Conservation (phyloP, 2,329 filamentous ascomycete species). For the Colletotrichum phormii region DNA sequence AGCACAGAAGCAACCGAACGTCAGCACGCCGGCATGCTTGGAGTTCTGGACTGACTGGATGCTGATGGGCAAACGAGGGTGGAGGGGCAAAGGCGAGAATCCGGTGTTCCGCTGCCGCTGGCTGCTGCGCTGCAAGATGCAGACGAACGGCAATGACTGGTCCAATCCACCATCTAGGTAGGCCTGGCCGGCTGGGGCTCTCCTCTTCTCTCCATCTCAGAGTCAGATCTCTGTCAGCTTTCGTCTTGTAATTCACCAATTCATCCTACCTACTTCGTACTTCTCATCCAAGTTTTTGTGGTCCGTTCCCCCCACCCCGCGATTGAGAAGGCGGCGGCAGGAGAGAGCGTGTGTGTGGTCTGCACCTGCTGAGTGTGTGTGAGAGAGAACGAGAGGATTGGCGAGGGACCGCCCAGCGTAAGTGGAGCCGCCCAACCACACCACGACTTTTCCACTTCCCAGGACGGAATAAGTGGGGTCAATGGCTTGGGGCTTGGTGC, state of each 20-base stretch:
- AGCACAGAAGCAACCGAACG: not conserved
- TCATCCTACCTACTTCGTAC: not conserved
- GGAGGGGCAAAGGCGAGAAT: not conserved
- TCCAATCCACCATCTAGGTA: no score
- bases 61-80: not conserved
- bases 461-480: not conserved
- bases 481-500: not conserved
- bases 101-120: conserved; percentile 1
- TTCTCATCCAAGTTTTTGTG: not conserved
- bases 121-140: conserved; percentile 18
- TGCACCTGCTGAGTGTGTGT: not conserved
- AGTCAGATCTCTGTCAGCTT: conserved; percentile 1
- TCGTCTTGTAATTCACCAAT: not conserved
- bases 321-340: not conserved
- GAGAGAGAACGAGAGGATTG: not conserved
- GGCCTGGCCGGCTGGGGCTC: no score
- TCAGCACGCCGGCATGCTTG: not conserved
- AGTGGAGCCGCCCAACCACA: not conserved
- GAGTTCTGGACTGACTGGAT: not conserved
- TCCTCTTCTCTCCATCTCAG: no score
- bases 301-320: no score
- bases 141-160: conserved; percentile 15
- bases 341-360: not conserved
- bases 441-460: no score
- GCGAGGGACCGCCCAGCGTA: not conserved